Percentiles rank a stretch among this genome's conserved stretches.
Evolutionary conservation across 306 rosid species (phyloP).

Genomic region (Lathyrus sativus): DNA sequence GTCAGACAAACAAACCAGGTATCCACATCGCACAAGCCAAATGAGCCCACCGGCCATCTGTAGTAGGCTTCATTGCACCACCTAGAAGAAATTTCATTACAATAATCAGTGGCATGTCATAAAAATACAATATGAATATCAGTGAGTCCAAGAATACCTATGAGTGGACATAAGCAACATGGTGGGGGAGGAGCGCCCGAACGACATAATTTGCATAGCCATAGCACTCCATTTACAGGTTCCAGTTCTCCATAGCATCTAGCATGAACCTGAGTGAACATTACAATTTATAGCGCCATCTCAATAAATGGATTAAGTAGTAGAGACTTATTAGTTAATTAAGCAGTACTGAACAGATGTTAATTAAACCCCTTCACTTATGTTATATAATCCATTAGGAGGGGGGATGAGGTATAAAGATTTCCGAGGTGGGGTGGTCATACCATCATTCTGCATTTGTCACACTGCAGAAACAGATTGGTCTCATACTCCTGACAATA

Average conservation of each 20-base stretch:
- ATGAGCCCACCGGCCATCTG: constrained; percentile 99
- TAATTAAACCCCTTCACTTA: background rate
- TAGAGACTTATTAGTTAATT: constrained; percentile 25
- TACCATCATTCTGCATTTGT: constrained; percentile 99
- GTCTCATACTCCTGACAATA: constrained; percentile 84
- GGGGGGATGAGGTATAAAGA: background rate
- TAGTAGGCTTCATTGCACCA: constrained; percentile 99
- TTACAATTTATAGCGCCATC: constrained; percentile 27
- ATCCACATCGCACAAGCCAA: constrained; percentile 99
- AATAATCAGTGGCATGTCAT: constrained; percentile 31
- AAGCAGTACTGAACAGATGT: constrained; percentile 11
- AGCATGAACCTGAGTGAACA: constrained; percentile 75
- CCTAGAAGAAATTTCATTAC: constrained; percentile 57
- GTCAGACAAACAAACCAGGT: constrained; percentile 72
- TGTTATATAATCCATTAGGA: constrained; percentile 12
- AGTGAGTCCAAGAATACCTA: constrained; percentile 58
- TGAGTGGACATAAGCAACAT: constrained; percentile 94
- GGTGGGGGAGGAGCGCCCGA: constrained; percentile 86
- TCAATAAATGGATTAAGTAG: constrained; percentile 32
- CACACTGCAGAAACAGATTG: constrained; percentile 96
- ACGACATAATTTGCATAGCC: constrained; percentile 97
- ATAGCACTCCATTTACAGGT: constrained; percentile 84
- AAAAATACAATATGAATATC: constrained; percentile 27
- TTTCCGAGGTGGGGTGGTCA: constrained; percentile 14
- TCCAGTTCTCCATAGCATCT: constrained; percentile 96